Base-by-base conservation (phyloP, 1,284 basidiomycete genomes). In the Cutaneotrichosporon dermatis region DNA sequence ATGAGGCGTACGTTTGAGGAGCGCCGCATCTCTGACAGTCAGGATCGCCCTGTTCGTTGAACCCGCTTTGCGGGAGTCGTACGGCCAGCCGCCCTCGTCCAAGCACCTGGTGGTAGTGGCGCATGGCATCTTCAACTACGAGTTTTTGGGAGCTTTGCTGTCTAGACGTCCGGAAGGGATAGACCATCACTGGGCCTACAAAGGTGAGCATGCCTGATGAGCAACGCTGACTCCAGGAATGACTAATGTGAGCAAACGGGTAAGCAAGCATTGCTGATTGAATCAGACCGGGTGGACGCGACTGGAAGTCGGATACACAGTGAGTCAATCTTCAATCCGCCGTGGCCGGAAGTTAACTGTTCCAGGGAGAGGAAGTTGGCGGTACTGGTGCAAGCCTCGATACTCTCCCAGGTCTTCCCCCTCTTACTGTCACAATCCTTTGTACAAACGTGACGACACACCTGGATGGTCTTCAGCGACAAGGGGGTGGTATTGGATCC, bases 401-500 rank as follows among this genome's bases (percentile, higher is more conserved):
- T 1, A 15, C 25, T n/a, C 33, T 55, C 9, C 42, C 53, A 7
- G 40, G 49, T 1, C 50, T 66, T 6, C 72, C 73, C 7, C 61
- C 59, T 2, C 55, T 80, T 15, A 58, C 54, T 0, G 68, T 77
- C 44, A 59, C 69, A 7, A 72, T 79, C 16, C 34, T 75, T 6
- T 61, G 65, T 12, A 69, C 73, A 16, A 76, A 80, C 52, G 73
- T 79, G 16, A 75, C 71, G 4, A 70, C 66, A 6, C 80, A 81
- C 58, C 65, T 81, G 7, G 73, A 76, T 0, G 75, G 76, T 0
- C 53, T 81, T 4, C 83, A 82, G 63, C 83, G 89, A 6, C 89
- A 91, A 71, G 83, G 82, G 60, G 89, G 88, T 0, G 90, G 90
- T 0, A 87, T 90, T 48, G 87, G 88, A 3, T 87, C 85, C 48